phyloP scores from a whole-genome alignment of 495 filamentous ascomycete genomes.

The Saxispiralis lemnorum region DNA sequence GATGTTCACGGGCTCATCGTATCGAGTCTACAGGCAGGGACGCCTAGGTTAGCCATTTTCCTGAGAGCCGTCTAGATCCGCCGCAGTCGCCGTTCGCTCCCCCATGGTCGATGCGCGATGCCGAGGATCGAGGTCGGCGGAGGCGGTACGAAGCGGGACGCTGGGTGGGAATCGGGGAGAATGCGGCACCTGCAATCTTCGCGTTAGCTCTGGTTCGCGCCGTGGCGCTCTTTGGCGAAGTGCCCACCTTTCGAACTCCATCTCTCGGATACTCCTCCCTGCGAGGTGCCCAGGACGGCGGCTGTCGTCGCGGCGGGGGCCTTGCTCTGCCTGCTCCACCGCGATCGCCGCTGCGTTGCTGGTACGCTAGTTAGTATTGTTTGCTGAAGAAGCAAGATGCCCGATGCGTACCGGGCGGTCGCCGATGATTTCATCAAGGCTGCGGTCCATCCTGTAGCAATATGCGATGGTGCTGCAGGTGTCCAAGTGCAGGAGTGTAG shows the following conservation, averaged over 20 bases:
- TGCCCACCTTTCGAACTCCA: constrained; percentile 19
- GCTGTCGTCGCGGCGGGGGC: not conserved
- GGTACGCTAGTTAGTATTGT: not conserved
- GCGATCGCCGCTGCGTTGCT: not conserved
- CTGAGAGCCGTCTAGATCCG: constrained; percentile 2
- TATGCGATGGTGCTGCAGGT: too few species aligned
- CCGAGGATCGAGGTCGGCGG: not conserved
- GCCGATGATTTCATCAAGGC: constrained; percentile 16
- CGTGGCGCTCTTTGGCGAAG: not conserved
- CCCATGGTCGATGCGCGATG: not conserved
- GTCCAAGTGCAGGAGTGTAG: too few species aligned
- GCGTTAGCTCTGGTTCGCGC: not conserved
- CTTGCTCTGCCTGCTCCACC: not conserved
- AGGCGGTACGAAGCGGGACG: constrained; percentile 1
- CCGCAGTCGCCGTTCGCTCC: constrained; percentile 4
- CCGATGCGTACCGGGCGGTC: constrained; percentile 10
- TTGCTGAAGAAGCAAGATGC: not conserved
- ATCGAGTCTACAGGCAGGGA: constrained; percentile 7
- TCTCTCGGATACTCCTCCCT: constrained; percentile 16
- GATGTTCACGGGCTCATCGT: constrained; percentile 34
- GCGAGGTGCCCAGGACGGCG: constrained; percentile 10
- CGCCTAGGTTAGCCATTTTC: constrained; percentile 15
- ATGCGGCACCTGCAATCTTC: constrained; percentile 9
- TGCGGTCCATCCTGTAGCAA: constrained; percentile 11
- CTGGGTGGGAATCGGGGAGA: constrained; percentile 8